Evolutionary conservation across 1,284 basidiomycete genomes (phyloP).

Genomic region (Schizopora paradoxa): DNA sequence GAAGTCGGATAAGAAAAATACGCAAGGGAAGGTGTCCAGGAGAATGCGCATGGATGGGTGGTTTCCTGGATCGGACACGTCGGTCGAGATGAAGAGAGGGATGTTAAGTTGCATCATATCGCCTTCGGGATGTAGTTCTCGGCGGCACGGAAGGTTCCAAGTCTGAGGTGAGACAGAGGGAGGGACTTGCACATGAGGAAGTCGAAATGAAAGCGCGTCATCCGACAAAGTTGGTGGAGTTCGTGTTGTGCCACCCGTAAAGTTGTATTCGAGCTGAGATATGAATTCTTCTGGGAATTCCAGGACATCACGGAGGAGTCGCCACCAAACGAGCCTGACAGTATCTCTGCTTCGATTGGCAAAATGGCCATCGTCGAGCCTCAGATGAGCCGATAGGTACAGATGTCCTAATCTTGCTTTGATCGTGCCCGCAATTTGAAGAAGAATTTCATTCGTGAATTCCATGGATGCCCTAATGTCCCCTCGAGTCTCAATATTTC

Average conservation of each 20-base stretch:
- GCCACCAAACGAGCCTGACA: conserved; percentile 50
- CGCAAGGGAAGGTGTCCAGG: conserved; percentile 60
- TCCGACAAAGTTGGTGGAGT: conserved; percentile 17
- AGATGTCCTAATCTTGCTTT: conserved; percentile 38
- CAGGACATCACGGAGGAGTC: conserved; percentile 42
- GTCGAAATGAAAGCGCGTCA: conserved; percentile 22
- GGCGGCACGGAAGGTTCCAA: conserved; percentile 18
- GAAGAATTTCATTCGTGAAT: conserved; percentile 44
- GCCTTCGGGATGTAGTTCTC: conserved; percentile 28
- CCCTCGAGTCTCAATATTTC: conserved; percentile 37
- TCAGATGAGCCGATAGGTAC: conserved; percentile 62
- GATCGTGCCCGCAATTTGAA: conserved; percentile 37
- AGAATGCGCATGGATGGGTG: conserved; percentile 47
- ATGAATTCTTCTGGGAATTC: conserved; percentile 35
- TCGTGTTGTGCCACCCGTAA: conserved; percentile 16
- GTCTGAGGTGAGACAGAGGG: conserved; percentile 23
- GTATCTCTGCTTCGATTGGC: conserved; percentile 36
- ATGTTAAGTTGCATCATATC: conserved; percentile 43
- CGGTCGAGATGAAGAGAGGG: conserved; percentile 70
- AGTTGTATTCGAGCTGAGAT: conserved; percentile 33
- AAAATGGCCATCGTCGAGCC: conserved; percentile 64
- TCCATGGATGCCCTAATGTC: conserved; percentile 48
- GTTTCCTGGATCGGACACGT: conserved; percentile 41
- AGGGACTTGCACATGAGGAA: conserved; percentile 22
- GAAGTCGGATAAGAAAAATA: conserved; percentile 62